These are phyloP conservation scores for Claviceps humidiphila DNA, from an alignment of 2,329 filamentous ascomycete genomes.

Conservation along the genomic window DNA sequence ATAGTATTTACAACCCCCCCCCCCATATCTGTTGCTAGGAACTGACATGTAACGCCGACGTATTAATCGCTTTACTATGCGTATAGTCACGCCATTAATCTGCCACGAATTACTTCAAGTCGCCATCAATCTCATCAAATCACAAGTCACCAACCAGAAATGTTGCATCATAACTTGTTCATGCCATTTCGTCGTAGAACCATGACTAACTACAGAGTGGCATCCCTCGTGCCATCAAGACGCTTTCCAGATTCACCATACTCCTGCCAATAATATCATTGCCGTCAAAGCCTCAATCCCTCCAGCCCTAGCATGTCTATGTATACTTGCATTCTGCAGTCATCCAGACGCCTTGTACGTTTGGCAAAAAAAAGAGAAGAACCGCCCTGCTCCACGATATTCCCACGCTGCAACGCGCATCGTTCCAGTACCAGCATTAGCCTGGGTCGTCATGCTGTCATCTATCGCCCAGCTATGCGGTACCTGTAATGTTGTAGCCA, in stretches of 20 bases:
- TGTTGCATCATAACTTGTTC: slow-evolving; percentile 13
- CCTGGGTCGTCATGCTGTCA: neutral
- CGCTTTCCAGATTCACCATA: slow-evolving; percentile 12
- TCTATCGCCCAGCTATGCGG: neutral
- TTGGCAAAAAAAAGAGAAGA: slow-evolving; percentile 8
- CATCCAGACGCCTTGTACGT: slow-evolving; percentile 5
- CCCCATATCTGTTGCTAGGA: no score
- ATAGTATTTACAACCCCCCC: no score
- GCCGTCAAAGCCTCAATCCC: slow-evolving; percentile 1
- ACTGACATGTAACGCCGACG: no score
- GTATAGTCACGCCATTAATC: no score
- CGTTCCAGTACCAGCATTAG: neutral
- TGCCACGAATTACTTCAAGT: no score
- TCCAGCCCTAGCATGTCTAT: slow-evolving; percentile 8
- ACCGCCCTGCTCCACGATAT: neutral
- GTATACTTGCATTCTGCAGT: slow-evolving; percentile 11
- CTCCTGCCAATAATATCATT: slow-evolving; percentile 9
- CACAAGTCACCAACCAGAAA: neutral
- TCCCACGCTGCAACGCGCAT: neutral
- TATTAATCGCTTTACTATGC: no score
- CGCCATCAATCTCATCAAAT: no score
- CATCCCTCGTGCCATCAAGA: slow-evolving; percentile 9
- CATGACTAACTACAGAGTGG: slow-evolving; percentile 16
- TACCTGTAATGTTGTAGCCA: neutral
- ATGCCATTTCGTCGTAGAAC: slow-evolving; percentile 18